These are phyloP conservation scores for Discostella stelligeroides DNA, from an alignment of 108 stramenopile species.

Conservation along the genomic window DNA sequence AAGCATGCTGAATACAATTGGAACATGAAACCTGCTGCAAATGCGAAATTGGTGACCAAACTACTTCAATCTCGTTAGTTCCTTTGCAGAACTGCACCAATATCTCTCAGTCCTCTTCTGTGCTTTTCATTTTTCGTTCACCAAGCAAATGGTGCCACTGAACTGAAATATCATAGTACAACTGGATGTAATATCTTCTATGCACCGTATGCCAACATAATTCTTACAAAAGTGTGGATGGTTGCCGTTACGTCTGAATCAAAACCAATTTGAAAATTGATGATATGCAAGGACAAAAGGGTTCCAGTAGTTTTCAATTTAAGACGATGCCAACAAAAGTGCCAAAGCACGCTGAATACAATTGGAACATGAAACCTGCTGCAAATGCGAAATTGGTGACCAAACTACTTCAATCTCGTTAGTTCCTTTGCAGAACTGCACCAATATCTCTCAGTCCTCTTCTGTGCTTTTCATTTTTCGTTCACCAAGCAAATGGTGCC, in stretches of 20 bases:
- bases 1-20: conserved; percentile 28
- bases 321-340: conserved; percentile 3
- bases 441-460: conserved; percentile 30
- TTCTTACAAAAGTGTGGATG: conserved; percentile 29
- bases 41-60: conserved; percentile 48
- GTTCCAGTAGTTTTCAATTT: neutral
- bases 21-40: conserved; percentile 43
- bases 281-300: conserved; percentile 12
- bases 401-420: conserved; percentile 26
- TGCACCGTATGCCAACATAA: no score
- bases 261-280: conserved; percentile 24
- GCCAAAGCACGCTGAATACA: conserved; percentile 35
- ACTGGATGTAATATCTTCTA: no score
- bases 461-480: neutral
- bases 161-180: no score
- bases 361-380: conserved; percentile 35
- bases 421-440: conserved; percentile 23
- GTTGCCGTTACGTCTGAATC: conserved; percentile 24
- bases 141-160: conserved; percentile 34
- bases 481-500: conserved; percentile 36
- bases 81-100: conserved; percentile 29
- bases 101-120: conserved; percentile 27
- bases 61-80: conserved; percentile 13
- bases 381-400: conserved; percentile 48
- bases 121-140: conserved; percentile 5